A percentile compares a stretch with the other conserved stretches of the same genome.
phyloP scores from a whole-genome alignment of 2,329 filamentous ascomycete genomes.

The Alternaria triticimaculans region DNA sequence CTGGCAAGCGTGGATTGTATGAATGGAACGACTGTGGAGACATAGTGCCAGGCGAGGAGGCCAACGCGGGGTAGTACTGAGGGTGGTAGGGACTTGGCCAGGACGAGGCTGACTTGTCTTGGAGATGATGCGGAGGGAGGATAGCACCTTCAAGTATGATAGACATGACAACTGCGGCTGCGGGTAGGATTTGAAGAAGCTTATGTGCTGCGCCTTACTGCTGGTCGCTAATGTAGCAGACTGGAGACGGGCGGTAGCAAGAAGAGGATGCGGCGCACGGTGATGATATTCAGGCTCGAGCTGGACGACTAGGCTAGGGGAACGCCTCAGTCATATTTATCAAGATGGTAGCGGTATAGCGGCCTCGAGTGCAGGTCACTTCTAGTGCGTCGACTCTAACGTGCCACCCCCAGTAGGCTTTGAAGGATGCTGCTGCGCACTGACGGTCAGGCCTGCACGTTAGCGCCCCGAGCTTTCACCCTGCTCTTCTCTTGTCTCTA shows the following conservation, averaged over 20 bases:
- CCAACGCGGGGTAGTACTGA: constrained; percentile 33
- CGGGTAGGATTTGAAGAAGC: constrained; percentile 11
- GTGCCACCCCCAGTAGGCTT: constrained; percentile 31
- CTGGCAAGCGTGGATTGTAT: constrained; percentile 39
- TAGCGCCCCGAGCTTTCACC: constrained; percentile 38
- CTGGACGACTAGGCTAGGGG: constrained; percentile 22
- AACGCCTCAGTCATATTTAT: constrained; percentile 33
- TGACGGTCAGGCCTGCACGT: constrained; percentile 30
- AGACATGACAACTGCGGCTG: constrained; percentile 37
- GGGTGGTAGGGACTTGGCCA: constrained; percentile 38
- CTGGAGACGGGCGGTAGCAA: constrained; percentile 12
- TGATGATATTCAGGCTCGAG: constrained; percentile 12
- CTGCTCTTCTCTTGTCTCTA: constrained; percentile 21
- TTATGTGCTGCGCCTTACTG: constrained; percentile 23
- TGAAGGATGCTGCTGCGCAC: constrained; percentile 33
- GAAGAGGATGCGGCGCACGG: constrained; percentile 11
- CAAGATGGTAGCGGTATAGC: constrained; percentile 24
- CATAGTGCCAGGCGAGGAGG: constrained; percentile 40
- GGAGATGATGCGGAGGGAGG: constrained; percentile 44
- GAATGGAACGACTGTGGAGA: constrained; percentile 41
- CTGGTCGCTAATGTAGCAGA: constrained; percentile 18
- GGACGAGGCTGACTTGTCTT: constrained; percentile 26
- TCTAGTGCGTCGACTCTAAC: constrained; percentile 46
- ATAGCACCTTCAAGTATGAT: constrained; percentile 44
- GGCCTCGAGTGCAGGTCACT: constrained; percentile 22